Base-by-base conservation (phyloP, 2,329 filamentous ascomycete species). In the Cladosporium sp. region DNA sequence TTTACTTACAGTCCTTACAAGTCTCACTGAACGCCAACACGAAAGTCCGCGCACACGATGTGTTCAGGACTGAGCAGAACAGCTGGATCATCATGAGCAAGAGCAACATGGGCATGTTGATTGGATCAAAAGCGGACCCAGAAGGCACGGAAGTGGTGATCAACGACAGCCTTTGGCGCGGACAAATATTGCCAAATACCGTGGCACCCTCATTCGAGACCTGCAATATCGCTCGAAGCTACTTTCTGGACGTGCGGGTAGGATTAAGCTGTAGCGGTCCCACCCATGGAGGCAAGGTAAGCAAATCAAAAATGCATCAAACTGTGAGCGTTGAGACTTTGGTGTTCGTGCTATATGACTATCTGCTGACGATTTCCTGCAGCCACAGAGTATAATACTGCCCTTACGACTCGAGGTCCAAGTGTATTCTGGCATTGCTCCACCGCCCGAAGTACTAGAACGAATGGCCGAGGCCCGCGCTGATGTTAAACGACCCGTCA, bases 391-490 rank as follows among this genome's bases (percentile, higher is more conserved):
- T 54, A 85, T 96, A 36, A 83, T 88, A 58, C 81, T 96, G 2
- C 90, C 92, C 4, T 79, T 99, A 17, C 83, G 88, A 61, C 87
- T 97, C 67, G 85, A 87, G 36, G 82, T 95, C 52, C 83, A 91
- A 58, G 85, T 99, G 15, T 97, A 84, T 73, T 96, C 92, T 1
- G 94, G 94, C 65, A 92, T 97, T 64, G 82, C 84, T 20, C 93
- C 94, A 12, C 92, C 92, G 1, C 76, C 84, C 20, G 85, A 88
- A 50, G 84, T 97, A 5, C 76, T 96, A 19, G 81, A 89, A 60
- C 86, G 88, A 39, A 84, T 86, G 71, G 73, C 76, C 28, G 72
- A 68, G 51, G 69, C 65, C 34, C 63, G 54, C 40, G 47, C 59
- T 12, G 60, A 60, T 2, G 19, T 58, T 5, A 56, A 61, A 42